Percentiles rank a stretch among this genome's conserved stretches.
Conservation (phyloP, 139 green algal species). For the Ostreobium quekettii region DNA sequence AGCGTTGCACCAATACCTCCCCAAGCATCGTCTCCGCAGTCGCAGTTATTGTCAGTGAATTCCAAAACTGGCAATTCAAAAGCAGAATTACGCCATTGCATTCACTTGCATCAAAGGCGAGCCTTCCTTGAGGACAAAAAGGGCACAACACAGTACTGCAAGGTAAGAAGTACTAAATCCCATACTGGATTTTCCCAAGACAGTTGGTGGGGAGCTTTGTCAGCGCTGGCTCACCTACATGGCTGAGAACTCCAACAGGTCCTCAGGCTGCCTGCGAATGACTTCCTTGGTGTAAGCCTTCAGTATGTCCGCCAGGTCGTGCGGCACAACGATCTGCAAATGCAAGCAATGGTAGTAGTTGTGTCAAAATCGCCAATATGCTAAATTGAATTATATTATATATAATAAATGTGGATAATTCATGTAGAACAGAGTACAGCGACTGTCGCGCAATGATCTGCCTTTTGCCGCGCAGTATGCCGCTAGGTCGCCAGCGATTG, state of each 20-base stretch:
- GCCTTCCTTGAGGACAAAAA: background rate
- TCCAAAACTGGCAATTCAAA: background rate
- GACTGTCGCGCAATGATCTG: background rate
- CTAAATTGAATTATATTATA: background rate
- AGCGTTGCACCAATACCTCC: too few species aligned
- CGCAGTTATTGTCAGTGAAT: background rate
- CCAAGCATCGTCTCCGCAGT: too few species aligned
- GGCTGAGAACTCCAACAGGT: conserved; percentile 59
- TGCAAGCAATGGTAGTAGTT: conserved; percentile 1
- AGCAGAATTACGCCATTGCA: background rate
- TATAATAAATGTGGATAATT: background rate
- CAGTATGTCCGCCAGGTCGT: conserved; percentile 59
- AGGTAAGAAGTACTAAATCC: background rate
- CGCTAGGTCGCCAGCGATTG: too few species aligned
- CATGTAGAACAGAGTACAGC: background rate
- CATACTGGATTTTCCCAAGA: background rate
- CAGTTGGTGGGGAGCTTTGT: background rate
- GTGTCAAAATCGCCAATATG: background rate
- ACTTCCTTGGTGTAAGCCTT: conserved; percentile 78
- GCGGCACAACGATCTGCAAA: conserved; percentile 61
- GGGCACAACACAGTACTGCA: background rate
- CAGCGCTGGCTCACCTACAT: conserved; percentile 27
- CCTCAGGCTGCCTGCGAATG: conserved; percentile 51
- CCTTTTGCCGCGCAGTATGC: background rate
- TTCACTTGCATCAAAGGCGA: background rate